Conservation (phyloP, 2,329 filamentous ascomycete genomes). For the Fusarium nelsonii region DNA sequence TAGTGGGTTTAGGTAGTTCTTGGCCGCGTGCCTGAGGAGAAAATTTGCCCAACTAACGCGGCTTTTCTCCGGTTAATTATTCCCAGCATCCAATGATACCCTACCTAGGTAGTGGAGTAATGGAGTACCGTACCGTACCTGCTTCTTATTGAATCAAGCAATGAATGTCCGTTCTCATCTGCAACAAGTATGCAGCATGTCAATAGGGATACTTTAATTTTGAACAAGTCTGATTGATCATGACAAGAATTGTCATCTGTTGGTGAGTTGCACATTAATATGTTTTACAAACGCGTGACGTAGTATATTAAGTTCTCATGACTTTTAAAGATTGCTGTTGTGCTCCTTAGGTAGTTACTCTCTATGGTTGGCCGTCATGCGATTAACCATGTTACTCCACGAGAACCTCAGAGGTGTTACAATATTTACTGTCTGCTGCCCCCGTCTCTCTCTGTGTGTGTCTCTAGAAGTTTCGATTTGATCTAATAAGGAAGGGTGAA, state of each 20-base stretch:
- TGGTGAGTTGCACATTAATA: neutral
- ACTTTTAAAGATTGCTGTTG: neutral
- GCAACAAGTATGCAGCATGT: neutral
- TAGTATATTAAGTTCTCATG: neutral
- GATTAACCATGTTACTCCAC: neutral
- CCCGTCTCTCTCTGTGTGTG: no score
- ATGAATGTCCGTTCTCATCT: neutral
- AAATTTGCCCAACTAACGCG: slow-evolving; percentile 30
- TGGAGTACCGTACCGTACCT: no score
- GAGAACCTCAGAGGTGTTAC: neutral
- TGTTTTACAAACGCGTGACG: neutral
- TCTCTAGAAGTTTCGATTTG: slow-evolving; percentile 26
- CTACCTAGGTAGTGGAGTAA: no score
- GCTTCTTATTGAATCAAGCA: no score
- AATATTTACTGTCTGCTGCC: neutral
- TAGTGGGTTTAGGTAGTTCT: slow-evolving; percentile 37
- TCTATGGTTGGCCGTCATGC: neutral
- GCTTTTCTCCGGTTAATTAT: slow-evolving; percentile 34
- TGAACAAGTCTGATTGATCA: neutral
- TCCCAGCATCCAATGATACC: no score
- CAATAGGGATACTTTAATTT: neutral
- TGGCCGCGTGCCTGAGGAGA: slow-evolving; percentile 36
- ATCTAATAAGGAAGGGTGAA: slow-evolving; percentile 26
- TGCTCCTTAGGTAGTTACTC: neutral
- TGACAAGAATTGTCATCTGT: neutral